Conservation (phyloP, 2,329 filamentous ascomycete species). For the Neospermospora avenae region DNA sequence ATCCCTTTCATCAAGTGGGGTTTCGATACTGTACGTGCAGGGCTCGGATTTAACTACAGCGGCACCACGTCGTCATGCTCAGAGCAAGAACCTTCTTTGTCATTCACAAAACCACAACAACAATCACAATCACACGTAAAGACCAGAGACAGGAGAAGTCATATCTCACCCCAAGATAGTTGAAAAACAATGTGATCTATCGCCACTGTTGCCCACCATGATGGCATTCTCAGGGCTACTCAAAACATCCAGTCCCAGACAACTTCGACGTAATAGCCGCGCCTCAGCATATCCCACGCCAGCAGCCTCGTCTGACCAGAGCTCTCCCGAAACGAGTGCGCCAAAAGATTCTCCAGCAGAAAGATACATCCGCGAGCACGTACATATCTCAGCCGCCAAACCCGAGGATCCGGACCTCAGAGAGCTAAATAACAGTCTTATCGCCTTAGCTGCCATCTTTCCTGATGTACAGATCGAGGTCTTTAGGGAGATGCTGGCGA, state of each 20-base stretch:
- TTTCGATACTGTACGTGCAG: not conserved
- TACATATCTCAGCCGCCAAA: slow-evolving; percentile 47
- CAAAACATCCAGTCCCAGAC: slow-evolving; percentile 35
- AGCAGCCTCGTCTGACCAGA: slow-evolving; percentile 35
- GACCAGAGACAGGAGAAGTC: not conserved
- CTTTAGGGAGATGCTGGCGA: slow-evolving; percentile 75
- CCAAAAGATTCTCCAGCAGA: slow-evolving; percentile 13
- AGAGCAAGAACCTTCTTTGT: not conserved
- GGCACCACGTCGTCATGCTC: not conserved
- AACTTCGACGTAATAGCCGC: slow-evolving; percentile 27
- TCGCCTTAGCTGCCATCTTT: slow-evolving; percentile 68
- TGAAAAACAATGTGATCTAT: slow-evolving; percentile 25
- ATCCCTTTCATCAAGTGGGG: slow-evolving; percentile 1
- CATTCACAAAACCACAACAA: not conserved
- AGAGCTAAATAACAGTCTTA: slow-evolving; percentile 67
- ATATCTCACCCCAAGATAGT: not conserved
- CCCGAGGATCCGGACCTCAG: slow-evolving; percentile 59
- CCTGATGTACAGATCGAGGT: slow-evolving; percentile 80
- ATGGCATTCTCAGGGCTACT: slow-evolving; percentile 51
- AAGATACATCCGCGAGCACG: slow-evolving; percentile 53
- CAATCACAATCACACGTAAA: not conserved
- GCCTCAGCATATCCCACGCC: slow-evolving; percentile 24
- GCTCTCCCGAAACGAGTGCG: slow-evolving; percentile 26
- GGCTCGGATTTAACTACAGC: too few species aligned
- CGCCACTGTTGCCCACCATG: slow-evolving; percentile 34